These are phyloP conservation scores for Cephaloascus fragrans DNA, from an alignment of 805 yeast genomes.

Conservation along the genomic window DNA sequence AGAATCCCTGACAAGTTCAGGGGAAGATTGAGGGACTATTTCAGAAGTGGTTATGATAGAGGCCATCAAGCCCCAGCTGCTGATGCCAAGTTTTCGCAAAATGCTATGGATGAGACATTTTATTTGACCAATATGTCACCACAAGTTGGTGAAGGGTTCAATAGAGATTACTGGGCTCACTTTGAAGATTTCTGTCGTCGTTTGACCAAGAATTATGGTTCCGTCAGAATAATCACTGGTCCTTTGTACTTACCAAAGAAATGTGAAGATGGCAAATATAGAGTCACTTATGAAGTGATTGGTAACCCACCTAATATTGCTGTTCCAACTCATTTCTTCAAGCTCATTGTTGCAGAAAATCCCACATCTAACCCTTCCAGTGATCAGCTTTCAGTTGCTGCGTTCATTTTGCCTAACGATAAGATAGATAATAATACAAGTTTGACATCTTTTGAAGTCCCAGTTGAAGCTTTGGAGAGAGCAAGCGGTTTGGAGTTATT, in stretches of 20 bases:
- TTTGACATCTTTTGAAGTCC: slow-evolving; percentile 71
- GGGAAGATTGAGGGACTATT: slow-evolving; percentile 72
- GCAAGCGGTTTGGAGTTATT: slow-evolving; percentile 79
- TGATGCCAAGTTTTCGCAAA: slow-evolving; percentile 82
- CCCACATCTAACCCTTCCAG: slow-evolving; percentile 25
- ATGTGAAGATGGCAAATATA: slow-evolving; percentile 74
- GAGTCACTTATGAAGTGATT: slow-evolving; percentile 83
- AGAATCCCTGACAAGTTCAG: slow-evolving; percentile 67
- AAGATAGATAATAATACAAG: slow-evolving; percentile 63
- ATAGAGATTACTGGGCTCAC: slow-evolving; percentile 96
- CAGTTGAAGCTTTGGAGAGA: slow-evolving; percentile 81
- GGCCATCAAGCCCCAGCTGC: slow-evolving; percentile 99
- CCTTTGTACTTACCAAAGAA: slow-evolving; percentile 81
- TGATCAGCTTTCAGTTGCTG: slow-evolving; percentile 63
- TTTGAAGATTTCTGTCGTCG: slow-evolving; percentile 83
- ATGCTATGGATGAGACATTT: slow-evolving; percentile 94
- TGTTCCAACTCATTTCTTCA: slow-evolving; percentile 96
- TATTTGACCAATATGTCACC: slow-evolving; percentile 87
- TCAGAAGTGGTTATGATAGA: slow-evolving; percentile 91
- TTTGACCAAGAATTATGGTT: slow-evolving; percentile 58
- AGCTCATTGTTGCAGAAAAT: slow-evolving; percentile 77
- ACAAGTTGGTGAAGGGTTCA: slow-evolving; percentile 96
- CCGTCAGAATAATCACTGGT: slow-evolving; percentile 86
- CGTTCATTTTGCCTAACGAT: slow-evolving; percentile 91
- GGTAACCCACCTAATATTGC: slow-evolving; percentile 96